Evolutionary conservation across 495 filamentous ascomycete species (phyloP).

Genomic region (Annulohypoxylon maeteangense): DNA sequence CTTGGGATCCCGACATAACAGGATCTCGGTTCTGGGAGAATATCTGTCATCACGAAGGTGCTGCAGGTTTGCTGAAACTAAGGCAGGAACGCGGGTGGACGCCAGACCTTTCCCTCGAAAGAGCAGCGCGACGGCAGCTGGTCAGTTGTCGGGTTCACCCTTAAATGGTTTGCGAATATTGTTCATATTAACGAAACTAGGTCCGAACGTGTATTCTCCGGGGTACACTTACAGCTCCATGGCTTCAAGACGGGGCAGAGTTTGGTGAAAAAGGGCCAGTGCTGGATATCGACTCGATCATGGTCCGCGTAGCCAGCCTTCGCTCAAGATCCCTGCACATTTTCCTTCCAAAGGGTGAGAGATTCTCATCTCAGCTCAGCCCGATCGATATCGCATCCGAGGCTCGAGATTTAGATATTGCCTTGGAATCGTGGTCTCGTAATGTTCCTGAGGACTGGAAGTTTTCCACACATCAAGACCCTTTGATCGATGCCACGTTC

Average conservation of each 20-base stretch:
- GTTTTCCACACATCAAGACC: not conserved
- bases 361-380: conserved; percentile 14
- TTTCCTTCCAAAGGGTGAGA: conserved; percentile 19
- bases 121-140: conserved; percentile 36
- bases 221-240: conserved; percentile 27
- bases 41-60: conserved; percentile 41
- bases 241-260: conserved; percentile 37
- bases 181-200: conserved; percentile 14
- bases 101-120: conserved; percentile 44
- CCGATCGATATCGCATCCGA: conserved; percentile 29
- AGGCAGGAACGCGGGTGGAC: conserved; percentile 37
- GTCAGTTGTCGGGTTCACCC: conserved; percentile 17
- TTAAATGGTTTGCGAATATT: not conserved
- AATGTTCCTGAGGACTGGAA: conserved; percentile 21
- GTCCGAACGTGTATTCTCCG: conserved; percentile 28
- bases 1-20: conserved; percentile 17
- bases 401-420: conserved; percentile 30
- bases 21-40: conserved; percentile 40
- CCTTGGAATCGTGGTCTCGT: conserved; percentile 30
- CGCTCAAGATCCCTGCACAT: conserved; percentile 26
- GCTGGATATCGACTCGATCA: conserved; percentile 32
- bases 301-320: conserved; percentile 40
- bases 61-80: conserved; percentile 40
- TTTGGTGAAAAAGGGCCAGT: conserved; percentile 36
- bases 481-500: not conserved